Base-by-base conservation (phyloP, 306 rosid genomes). In the Vigna radiata region DNA sequence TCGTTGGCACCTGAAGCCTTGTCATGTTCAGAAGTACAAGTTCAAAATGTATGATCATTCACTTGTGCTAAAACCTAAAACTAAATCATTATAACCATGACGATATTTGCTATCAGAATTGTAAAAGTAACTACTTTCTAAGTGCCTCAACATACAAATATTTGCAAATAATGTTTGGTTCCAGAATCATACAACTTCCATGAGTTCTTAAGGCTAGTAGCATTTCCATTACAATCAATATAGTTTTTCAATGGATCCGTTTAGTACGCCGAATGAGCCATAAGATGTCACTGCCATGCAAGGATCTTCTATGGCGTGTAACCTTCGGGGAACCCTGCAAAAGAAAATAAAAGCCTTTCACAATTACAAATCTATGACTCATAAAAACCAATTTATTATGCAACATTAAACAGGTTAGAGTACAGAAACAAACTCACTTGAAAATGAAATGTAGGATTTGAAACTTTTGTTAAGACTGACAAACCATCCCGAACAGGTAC, bases 381-480 rank as follows among this genome's bases (percentile, higher is more conserved):
- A 2, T 17, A 7, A 27, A 76, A 82, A 50, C 31, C 47, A 71
- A 23, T 59, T 77, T 56, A 44, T 27, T 29, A 70, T 21, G 79
- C 37, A 83, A 41, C 54, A 13, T 7, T 21, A 64, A 52, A 75
- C 69, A 56, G 33, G 39, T 44, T 27, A 67, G 19, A 67, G 54
- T 25, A 46, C 16, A 15, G 58, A 65, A 39, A 62, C 37, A 62
- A 62, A 73, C 83, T 75, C 75, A 90, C 97, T 86, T 91, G 97
- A 77, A 91, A 91, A 70, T 94, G 86, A 80, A 94, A 92, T 60
- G 87, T 75, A 55, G 93, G 83, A 73, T 85, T 90, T 68, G 89
- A 84, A 43, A 79, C 87, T 73, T 87, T 87, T 23, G 94, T 83
- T 56, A 86, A 81, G 19, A 83, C 76, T 19, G 91, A 86, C 58